A percentile compares a stretch with the other conserved stretches of the same genome.
These are phyloP conservation scores for Peronospora tabacina DNA, from an alignment of 352 stramenopile species.

Conservation along the genomic window DNA sequence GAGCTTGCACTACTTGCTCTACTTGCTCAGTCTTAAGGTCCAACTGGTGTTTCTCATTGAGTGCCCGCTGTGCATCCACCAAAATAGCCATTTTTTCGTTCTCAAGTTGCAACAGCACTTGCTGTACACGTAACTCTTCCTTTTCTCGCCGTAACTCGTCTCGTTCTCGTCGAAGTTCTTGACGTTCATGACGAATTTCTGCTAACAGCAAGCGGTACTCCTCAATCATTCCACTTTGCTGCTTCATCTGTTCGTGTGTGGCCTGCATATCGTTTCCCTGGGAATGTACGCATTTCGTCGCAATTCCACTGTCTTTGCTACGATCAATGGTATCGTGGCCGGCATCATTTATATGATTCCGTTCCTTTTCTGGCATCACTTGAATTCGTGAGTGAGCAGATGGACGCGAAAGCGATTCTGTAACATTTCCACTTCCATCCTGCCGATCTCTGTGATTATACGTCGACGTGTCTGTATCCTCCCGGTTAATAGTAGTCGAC, in stretches of 20 bases:
- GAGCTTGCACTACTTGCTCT: conserved; percentile 25
- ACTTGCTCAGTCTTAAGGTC: conserved; percentile 33
- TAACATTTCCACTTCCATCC: conserved; percentile 7
- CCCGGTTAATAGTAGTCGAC: conserved; percentile 5
- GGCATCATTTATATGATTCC: conserved; percentile 11
- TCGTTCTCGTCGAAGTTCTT: conserved; percentile 62
- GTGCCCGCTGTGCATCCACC: conserved; percentile 48
- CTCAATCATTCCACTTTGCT: conserved; percentile 35
- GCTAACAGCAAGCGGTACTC: conserved; percentile 58
- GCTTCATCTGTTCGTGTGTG: conserved; percentile 18
- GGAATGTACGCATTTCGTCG: conserved; percentile 5
- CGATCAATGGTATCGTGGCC: conserved; percentile 9
- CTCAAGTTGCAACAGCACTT: conserved; percentile 55
- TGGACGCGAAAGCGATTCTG: conserved; percentile 19
- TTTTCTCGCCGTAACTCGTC: conserved; percentile 61
- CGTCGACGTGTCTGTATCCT: conserved; percentile 10
- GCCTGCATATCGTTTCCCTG: conserved; percentile 14
- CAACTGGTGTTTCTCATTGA: conserved; percentile 51
- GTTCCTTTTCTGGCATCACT: conserved; percentile 7
- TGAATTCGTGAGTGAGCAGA: conserved; percentile 19
- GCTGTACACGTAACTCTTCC: conserved; percentile 65
- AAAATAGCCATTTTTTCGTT: conserved; percentile 66
- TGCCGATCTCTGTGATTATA: conserved; percentile 17
- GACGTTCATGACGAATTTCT: conserved; percentile 65
- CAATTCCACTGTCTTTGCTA: conserved; percentile 1